Percentiles rank a stretch among this genome's conserved stretches.
phyloP scores from a whole-genome alignment of 2,329 filamentous ascomycete genomes.

The Xylaria sp. region DNA sequence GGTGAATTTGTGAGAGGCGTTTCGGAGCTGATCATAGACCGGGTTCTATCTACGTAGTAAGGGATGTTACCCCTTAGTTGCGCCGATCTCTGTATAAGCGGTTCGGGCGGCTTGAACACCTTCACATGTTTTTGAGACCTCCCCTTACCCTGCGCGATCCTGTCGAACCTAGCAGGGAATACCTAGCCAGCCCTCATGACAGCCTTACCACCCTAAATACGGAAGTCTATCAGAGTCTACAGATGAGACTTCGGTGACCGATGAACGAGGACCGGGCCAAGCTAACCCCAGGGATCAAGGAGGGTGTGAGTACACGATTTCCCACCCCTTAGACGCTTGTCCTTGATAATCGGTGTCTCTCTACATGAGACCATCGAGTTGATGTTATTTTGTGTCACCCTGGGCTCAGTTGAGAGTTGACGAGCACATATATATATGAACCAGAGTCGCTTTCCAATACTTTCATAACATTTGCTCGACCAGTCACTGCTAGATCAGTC shows the following conservation, averaged over 20 bases:
- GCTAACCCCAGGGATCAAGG: conserved; percentile 40
- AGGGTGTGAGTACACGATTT: conserved; percentile 42
- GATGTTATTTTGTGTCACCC: conserved; percentile 45
- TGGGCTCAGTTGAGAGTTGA: conserved; percentile 34
- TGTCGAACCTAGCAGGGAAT: conserved; percentile 46
- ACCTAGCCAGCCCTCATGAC: conserved; percentile 38
- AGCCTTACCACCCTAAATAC: conserved; percentile 48
- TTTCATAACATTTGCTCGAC: conserved; percentile 40
- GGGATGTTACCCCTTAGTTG: conserved; percentile 5
- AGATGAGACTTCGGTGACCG: conserved; percentile 59
- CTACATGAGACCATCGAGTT: conserved; percentile 41
- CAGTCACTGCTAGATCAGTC: conserved; percentile 40
- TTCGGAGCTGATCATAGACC: conserved; percentile 20
- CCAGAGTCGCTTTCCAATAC: conserved; percentile 36
- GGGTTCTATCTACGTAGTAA: conserved; percentile 16
- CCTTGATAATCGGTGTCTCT: conserved; percentile 32
- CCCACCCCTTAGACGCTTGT: conserved; percentile 36
- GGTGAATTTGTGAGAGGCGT: conserved; percentile 15
- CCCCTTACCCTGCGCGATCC: conserved; percentile 27
- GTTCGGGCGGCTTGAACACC: conserved; percentile 3
- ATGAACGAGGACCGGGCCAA: conserved; percentile 53
- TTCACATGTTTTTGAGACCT: conserved; percentile 34
- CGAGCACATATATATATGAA: conserved; percentile 48
- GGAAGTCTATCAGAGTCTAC: conserved; percentile 52
- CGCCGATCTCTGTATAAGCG: conserved; percentile 1